phyloP scores from a whole-genome alignment of 495 filamentous ascomycete species.

The Bombardia bombarda region DNA sequence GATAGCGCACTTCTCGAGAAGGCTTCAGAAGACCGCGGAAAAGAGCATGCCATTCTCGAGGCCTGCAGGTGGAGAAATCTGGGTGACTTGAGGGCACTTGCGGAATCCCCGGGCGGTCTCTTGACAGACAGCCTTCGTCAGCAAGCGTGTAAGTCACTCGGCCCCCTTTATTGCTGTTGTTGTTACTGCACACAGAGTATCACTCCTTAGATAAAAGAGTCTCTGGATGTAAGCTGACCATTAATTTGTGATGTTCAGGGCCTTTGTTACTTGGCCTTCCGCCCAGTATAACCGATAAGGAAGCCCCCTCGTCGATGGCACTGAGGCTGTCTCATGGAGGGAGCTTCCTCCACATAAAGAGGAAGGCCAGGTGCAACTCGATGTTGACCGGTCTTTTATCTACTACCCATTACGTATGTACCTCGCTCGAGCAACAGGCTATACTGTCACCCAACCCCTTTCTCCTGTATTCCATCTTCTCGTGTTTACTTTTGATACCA shows the following conservation, averaged over 20 bases:
- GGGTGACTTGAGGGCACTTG: conserved; percentile 52
- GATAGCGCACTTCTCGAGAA: conserved; percentile 12
- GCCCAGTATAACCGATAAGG: conserved; percentile 2
- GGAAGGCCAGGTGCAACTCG: conserved; percentile 80
- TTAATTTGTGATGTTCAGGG: conserved; percentile 49
- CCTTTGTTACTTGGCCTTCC: conserved; percentile 64
- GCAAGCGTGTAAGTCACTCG: conserved; percentile 68
- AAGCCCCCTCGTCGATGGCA: conserved; percentile 5
- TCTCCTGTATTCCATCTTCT: too few species aligned
- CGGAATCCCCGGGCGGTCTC: conserved; percentile 67
- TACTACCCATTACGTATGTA: conserved; percentile 79
- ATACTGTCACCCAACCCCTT: not conserved
- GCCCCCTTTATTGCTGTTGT: too few species aligned
- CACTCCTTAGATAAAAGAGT: too few species aligned
- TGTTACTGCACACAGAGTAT: too few species aligned
- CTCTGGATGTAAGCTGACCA: conserved; percentile 5
- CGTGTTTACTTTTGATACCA: not conserved
- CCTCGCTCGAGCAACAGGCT: conserved; percentile 3
- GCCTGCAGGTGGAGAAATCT: conserved; percentile 63
- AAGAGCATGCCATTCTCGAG: conserved; percentile 41
- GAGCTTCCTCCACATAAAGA: conserved; percentile 63
- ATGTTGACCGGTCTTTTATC: conserved; percentile 93
- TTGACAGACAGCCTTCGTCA: conserved; percentile 72
- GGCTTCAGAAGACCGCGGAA: conserved; percentile 4
- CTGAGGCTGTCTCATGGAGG: conserved; percentile 36